These are phyloP conservation scores for Termitomyces sp. DNA, from an alignment of 768 basidiomycete genomes.

Conservation along the genomic window DNA sequence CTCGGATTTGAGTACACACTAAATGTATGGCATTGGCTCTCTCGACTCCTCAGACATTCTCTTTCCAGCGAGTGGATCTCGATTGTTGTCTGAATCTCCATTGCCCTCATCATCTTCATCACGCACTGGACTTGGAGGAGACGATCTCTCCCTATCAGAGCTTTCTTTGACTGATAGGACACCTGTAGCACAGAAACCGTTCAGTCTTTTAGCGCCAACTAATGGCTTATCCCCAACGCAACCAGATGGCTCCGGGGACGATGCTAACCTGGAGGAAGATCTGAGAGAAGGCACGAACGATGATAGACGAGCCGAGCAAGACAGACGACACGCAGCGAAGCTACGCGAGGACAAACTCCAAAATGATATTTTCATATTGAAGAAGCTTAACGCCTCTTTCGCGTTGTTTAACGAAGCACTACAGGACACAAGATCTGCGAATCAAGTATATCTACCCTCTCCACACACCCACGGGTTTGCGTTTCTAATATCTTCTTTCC, in stretches of 20 bases:
- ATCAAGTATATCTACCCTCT: slow-evolving; percentile 47
- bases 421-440: slow-evolving; percentile 59
- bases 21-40: slow-evolving; percentile 14
- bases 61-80: slow-evolving; percentile 19
- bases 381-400: slow-evolving; percentile 70
- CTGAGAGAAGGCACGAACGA: slow-evolving; percentile 5
- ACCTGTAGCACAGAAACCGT: slow-evolving; percentile 8
- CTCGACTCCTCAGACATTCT: slow-evolving; percentile 12
- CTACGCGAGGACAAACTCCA: slow-evolving; percentile 68
- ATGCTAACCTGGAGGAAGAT: slow-evolving; percentile 2
- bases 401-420: slow-evolving; percentile 67
- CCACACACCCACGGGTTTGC: background rate
- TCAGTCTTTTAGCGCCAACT: slow-evolving; percentile 14
- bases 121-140: slow-evolving; percentile 23
- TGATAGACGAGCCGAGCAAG: slow-evolving; percentile 18
- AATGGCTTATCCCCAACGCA: slow-evolving; percentile 12
- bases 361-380: slow-evolving; percentile 68
- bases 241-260: background rate
- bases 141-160: slow-evolving; percentile 35
- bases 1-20: too few species aligned
- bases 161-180: slow-evolving; percentile 29
- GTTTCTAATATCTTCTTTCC: background rate
- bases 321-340: slow-evolving; percentile 12
- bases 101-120: slow-evolving; percentile 22
- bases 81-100: slow-evolving; percentile 29